Percentiles rank a stretch among this genome's conserved stretches.
phyloP scores from a whole-genome alignment of 2,329 filamentous ascomycete species.

The Ophiocordyceps unilateralis region DNA sequence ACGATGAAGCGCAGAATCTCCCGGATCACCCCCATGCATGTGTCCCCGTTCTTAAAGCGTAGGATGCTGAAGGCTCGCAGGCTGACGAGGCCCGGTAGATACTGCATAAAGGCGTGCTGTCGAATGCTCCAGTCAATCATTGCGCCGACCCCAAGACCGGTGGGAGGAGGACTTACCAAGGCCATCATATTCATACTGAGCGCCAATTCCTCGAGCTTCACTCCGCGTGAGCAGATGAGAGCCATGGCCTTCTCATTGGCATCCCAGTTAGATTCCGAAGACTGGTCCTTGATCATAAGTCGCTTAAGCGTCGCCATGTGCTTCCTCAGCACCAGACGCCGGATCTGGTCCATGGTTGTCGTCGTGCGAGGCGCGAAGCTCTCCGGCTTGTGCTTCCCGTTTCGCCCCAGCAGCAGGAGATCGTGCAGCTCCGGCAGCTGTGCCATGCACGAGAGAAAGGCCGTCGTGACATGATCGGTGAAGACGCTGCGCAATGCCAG shows the following conservation, averaged over 20 bases:
- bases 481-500: slow-evolving; percentile 40
- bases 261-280: slow-evolving; percentile 34
- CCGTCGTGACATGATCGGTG: slow-evolving; percentile 42
- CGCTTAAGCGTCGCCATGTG: slow-evolving; percentile 36
- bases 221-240: slow-evolving; percentile 33
- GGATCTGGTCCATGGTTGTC: slow-evolving; percentile 39
- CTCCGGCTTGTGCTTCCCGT: slow-evolving; percentile 31
- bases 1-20: slow-evolving; percentile 42
- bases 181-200: slow-evolving; percentile 34
- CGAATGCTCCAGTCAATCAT: slow-evolving; percentile 1
- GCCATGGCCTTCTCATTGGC: slow-evolving; percentile 34
- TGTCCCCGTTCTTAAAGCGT: slow-evolving; percentile 36
- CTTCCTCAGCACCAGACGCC: slow-evolving; percentile 36
- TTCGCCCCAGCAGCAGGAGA: slow-evolving; percentile 40
- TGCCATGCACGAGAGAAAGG: slow-evolving; percentile 35
- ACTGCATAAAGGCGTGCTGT: slow-evolving; percentile 40
- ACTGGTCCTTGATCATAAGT: slow-evolving; percentile 43
- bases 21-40: slow-evolving; percentile 36
- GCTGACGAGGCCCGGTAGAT: slow-evolving; percentile 25
- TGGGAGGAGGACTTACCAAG: slow-evolving; percentile 26
- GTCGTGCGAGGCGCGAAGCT: slow-evolving; percentile 32
- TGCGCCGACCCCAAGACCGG: not conserved
- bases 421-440: slow-evolving; percentile 37
- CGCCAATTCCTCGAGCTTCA: slow-evolving; percentile 35
- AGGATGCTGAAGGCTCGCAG: slow-evolving; percentile 39